phyloP scores from a whole-genome alignment of 2,329 filamentous ascomycete genomes.

The Diaporthe citrichinensis region DNA sequence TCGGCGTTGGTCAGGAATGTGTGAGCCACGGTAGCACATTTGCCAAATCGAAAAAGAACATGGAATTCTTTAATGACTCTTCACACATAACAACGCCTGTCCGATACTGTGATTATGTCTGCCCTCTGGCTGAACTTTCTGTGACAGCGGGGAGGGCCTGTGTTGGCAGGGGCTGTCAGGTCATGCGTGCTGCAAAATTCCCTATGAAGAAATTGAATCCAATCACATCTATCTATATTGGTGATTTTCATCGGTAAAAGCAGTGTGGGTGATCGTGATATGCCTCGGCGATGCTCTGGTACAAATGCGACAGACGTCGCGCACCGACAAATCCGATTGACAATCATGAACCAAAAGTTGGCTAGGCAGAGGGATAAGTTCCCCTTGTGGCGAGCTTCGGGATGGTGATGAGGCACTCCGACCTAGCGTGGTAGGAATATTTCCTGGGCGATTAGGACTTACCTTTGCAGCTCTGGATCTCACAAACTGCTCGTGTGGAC shows the following conservation, averaged over 20 bases:
- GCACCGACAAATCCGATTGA: background rate
- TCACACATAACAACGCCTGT: constrained; percentile 9
- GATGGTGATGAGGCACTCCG: no score
- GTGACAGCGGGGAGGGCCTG: background rate
- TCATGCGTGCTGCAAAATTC: background rate
- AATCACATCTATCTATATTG: background rate
- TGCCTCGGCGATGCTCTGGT: background rate
- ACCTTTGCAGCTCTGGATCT: background rate
- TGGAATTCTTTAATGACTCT: constrained; percentile 41
- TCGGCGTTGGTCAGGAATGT: constrained; percentile 44
- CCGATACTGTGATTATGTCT: constrained; percentile 26
- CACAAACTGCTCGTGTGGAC: no score
- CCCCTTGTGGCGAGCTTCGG: background rate
- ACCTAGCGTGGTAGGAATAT: background rate
- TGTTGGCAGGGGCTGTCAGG: background rate
- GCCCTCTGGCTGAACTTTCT: background rate
- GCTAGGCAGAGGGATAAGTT: no score
- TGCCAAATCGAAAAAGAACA: constrained; percentile 41
- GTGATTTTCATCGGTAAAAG: background rate
- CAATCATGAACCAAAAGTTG: background rate
- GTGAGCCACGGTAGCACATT: constrained; percentile 42
- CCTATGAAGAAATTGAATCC: constrained; percentile 1
- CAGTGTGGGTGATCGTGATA: background rate
- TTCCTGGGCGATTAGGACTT: background rate
- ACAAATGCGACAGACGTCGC: no score